Conservation (phyloP, 139 green algal genomes). For the Micractinium conductrix region DNA sequence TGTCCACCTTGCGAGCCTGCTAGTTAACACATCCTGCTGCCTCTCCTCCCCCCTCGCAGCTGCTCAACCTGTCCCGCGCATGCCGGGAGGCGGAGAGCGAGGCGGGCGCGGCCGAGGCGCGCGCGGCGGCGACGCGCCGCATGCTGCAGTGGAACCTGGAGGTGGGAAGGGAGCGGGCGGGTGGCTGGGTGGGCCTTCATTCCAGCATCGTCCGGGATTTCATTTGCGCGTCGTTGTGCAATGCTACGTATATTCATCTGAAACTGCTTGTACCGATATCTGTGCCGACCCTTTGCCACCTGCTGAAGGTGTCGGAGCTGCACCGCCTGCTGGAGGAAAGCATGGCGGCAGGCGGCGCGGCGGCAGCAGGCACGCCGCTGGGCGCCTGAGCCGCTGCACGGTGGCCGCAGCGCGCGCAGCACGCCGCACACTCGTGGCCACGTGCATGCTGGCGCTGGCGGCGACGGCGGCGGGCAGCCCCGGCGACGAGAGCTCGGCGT, state of each 20-base stretch:
- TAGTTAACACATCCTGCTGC: background rate
- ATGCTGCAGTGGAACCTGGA: constrained; percentile 39
- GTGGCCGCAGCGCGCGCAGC: background rate
- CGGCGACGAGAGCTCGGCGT: constrained; percentile 21
- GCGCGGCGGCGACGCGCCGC: background rate
- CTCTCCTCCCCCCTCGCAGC: constrained; percentile 1
- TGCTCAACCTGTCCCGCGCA: constrained; percentile 26
- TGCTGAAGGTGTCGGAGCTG: too few species aligned
- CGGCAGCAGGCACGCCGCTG: background rate
- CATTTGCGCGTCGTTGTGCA: too few species aligned
- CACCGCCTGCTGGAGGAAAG: constrained; percentile 4
- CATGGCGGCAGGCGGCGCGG: background rate
- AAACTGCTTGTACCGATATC: too few species aligned
- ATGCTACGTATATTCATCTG: too few species aligned
- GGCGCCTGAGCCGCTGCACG: background rate
- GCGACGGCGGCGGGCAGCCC: constrained; percentile 8
- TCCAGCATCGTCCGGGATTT: too few species aligned
- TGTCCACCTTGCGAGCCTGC: background rate
- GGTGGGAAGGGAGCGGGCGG: too few species aligned
- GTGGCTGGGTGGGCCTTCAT: too few species aligned
- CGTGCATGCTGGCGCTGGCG: background rate
- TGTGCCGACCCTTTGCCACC: too few species aligned
- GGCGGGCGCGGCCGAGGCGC: background rate
- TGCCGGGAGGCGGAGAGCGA: background rate
- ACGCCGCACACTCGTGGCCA: background rate